Evolutionary conservation across 2,329 filamentous ascomycete genomes (phyloP), one percentile per base, ranked within the genome.

Genomic region (Paecilomyces sp.): DNA sequence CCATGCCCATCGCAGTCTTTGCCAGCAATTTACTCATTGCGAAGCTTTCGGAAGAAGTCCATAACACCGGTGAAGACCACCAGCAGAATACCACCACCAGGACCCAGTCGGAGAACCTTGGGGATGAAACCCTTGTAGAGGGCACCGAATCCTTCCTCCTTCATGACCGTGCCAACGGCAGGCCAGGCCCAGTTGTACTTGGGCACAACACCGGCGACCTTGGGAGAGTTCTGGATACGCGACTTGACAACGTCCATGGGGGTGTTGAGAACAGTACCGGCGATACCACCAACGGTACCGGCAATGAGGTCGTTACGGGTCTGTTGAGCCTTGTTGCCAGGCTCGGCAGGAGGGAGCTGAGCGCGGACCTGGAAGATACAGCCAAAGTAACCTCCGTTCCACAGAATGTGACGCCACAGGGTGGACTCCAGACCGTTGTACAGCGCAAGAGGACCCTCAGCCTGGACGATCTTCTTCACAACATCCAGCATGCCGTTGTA

Each of bases 151-250:
- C 94, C 94, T 78, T 99, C 94, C 79, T 99, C 94, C 79, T 86
- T 91, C 78, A 91, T 87, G 62, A 99, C 91, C 7, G 90, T 94
- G 59, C 84, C 88, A 56, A 97, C 82, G 24, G 91, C 87, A 54
- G 91, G 90, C 85, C 88, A 96, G 33, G 94, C 94, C 94, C 94
- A 99, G 85, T 97, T 97, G 82, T 99, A 99, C 84, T 99, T 99
- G 72, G 90, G 90, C 24, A 86, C 79, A 58, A 85, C 82, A 4
- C 94, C 94, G n/a, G 89, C 75, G 47, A 96, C 80, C 82, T 90
- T 93, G 66, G 90, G 83, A 59, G 86, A 91, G 80, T 99, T 99
- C 79, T 99, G 94, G 67, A 99, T 99, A 64, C 94, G 88, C 66
- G 90, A 95, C 85, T 99, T 99, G 79, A 97, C 92, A 22, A 97